These are phyloP conservation scores for Penicillium sp. DNA, from an alignment of 2,329 filamentous ascomycete species.

Conservation along the genomic window DNA sequence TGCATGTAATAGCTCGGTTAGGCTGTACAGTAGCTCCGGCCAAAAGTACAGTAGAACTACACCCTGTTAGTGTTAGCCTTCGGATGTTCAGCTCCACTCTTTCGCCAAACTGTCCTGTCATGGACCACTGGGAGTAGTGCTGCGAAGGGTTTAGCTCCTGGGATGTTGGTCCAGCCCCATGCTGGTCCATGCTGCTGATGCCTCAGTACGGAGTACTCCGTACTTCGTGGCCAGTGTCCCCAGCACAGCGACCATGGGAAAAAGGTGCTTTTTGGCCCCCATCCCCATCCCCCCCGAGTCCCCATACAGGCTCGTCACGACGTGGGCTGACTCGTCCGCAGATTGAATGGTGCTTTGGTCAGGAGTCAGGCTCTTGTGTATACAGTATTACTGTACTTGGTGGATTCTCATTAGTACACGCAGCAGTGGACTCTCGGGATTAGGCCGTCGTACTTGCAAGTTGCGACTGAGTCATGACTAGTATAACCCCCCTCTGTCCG, in stretches of 20 bases:
- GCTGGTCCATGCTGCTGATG: neutral
- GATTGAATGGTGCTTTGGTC: neutral
- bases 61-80: too few species aligned
- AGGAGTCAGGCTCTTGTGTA: too few species aligned
- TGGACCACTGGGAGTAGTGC: neutral
- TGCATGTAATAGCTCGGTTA: conserved; percentile 32
- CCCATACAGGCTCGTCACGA: neutral
- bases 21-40: conserved; percentile 21
- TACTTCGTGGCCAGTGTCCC: neutral
- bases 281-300: neutral
- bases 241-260: neutral
- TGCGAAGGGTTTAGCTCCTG: neutral
- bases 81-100: conserved; percentile 17
- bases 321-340: neutral
- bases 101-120: neutral
- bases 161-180: neutral
- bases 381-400: neutral
- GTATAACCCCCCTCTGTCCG: neutral
- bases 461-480: neutral
- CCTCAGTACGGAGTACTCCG: neutral
- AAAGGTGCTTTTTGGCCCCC: neutral
- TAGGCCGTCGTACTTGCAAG: neutral
- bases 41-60: conserved; percentile 28
- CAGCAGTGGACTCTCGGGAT: neutral
- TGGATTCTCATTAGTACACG: neutral